Base-by-base conservation (phyloP, 139 green algal genomes). In the Haematococcus lacustris region DNA sequence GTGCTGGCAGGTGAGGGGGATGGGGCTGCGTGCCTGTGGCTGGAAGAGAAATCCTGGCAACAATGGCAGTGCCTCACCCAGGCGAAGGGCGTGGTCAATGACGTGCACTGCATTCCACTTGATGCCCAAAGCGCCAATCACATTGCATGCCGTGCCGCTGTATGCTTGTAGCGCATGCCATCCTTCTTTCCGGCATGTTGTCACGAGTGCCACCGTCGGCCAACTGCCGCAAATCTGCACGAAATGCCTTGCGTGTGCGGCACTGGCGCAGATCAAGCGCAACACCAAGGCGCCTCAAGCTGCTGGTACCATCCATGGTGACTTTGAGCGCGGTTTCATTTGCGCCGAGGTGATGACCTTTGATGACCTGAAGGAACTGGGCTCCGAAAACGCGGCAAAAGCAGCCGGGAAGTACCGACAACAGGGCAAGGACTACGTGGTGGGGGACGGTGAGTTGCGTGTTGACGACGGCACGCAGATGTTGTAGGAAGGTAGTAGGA, bases 321-420 rank as follows among this genome's bases (percentile, higher is more conserved):
- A 99, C 88, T 99, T 99, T 82, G 96, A 99, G 82, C 75, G 91
- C 17, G 95, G 96, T 26, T 99, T 99, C 89, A 99, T 99, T 78
- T 97, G 93, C 47, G 96, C 95, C 0, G 96, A 99, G 77, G 92
- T 96, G 3, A 93, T 96, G 87, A 77, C 74, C 65, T 81, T 38
- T 66, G 84, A 89, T 0, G 91, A 95, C 71, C 82, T 97, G 32
- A 88, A 96, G 51, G 91, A 95, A 77, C 68, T 92, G 23, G 88
- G 88, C 51, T 91, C 33, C n/a, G 91, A 96, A 70, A 51, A 68
- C 0, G 88, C 87, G 23, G 88, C 96, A 50, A 97, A 98, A 87
- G 93, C 93, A 3, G 89, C 88, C 1, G 96, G 96, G 67, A 99
- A 98, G 82, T 98, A 96, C 83, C 80, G 85, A 66, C 96, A 99